phyloP scores from a whole-genome alignment of 768 basidiomycete genomes.

The Leucogyrophana mollusca region DNA sequence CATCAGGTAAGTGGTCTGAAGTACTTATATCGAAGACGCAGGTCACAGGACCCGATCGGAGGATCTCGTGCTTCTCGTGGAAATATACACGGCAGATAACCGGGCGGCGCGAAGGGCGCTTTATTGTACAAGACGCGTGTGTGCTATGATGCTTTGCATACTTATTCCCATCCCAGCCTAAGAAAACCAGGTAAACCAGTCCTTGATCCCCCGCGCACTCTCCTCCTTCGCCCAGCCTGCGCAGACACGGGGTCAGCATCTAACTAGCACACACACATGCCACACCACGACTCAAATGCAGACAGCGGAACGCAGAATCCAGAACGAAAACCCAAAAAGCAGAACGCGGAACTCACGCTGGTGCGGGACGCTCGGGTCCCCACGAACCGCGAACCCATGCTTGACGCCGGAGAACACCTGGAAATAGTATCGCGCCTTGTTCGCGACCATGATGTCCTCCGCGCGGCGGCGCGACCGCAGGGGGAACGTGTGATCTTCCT shows the following conservation, averaged over 20 bases:
- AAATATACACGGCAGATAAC: no score
- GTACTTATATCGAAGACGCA: no score
- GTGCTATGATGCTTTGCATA: no score
- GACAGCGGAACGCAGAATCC: no score
- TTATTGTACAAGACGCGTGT: no score
- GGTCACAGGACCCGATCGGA: no score
- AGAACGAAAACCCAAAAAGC: background rate
- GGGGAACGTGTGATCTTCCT: constrained; percentile 48
- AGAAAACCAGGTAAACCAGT: constrained; percentile 45
- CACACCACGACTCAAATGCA: no score
- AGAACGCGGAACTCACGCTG: background rate
- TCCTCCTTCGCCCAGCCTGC: constrained; percentile 55
- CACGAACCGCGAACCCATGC: constrained; percentile 26
- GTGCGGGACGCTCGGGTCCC: constrained; percentile 9
- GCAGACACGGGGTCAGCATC: background rate
- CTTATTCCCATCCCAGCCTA: no score
- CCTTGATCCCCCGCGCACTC: constrained; percentile 40
- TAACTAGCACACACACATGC: no score
- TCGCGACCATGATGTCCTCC: constrained; percentile 47
- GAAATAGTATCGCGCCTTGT: constrained; percentile 46
- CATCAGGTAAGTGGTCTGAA: no score
- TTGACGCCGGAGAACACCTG: constrained; percentile 45
- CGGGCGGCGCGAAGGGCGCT: no score
- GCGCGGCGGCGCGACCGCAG: constrained; percentile 45
- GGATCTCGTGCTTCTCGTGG: no score